A percentile compares a stretch with the other conserved stretches of the same genome.
These are phyloP conservation scores for Zostera marina DNA, from an alignment of 116 monocot species.

Conservation along the genomic window DNA sequence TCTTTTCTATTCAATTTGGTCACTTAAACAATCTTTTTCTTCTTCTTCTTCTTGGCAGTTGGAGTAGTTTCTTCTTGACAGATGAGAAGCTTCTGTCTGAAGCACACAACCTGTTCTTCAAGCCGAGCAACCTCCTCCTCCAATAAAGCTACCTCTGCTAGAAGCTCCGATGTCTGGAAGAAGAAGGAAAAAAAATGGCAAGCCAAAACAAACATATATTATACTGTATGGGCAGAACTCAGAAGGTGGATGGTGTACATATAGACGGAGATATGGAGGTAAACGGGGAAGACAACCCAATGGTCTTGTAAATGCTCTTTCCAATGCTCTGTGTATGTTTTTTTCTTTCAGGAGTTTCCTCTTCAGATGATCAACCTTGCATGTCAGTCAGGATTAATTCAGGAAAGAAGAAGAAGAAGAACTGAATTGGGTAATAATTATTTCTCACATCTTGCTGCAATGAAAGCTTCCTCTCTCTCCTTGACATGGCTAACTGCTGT, in stretches of 20 bases:
- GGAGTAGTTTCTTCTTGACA: conserved; percentile 16
- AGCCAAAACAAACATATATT: not conserved
- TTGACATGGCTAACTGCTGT: conserved; percentile 13
- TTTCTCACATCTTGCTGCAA: conserved; percentile 77
- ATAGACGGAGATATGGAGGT: conserved; percentile 80
- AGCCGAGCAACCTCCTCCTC: conserved; percentile 85
- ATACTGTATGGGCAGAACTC: not conserved
- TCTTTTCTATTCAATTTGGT: too few species aligned
- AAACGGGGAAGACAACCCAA: conserved; percentile 91
- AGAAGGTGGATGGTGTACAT: conserved; percentile 20
- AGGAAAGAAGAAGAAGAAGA: not conserved
- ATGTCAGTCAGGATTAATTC: not conserved
- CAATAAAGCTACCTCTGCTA: conserved; percentile 89
- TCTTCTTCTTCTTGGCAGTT: too few species aligned
- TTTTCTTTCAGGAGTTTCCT: conserved; percentile 81
- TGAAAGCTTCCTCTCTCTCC: conserved; percentile 66
- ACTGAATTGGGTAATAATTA: not conserved
- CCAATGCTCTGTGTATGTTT: conserved; percentile 79
- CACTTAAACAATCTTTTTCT: too few species aligned
- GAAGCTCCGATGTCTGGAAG: conserved; percentile 38
- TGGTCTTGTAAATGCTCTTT: conserved; percentile 88
- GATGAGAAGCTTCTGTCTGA: conserved; percentile 62
- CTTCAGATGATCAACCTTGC: conserved; percentile 83
- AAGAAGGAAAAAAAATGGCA: not conserved
- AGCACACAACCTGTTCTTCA: conserved; percentile 78